Base-by-base conservation (phyloP, 208 protist species). In the Histomonas meleagridis region DNA sequence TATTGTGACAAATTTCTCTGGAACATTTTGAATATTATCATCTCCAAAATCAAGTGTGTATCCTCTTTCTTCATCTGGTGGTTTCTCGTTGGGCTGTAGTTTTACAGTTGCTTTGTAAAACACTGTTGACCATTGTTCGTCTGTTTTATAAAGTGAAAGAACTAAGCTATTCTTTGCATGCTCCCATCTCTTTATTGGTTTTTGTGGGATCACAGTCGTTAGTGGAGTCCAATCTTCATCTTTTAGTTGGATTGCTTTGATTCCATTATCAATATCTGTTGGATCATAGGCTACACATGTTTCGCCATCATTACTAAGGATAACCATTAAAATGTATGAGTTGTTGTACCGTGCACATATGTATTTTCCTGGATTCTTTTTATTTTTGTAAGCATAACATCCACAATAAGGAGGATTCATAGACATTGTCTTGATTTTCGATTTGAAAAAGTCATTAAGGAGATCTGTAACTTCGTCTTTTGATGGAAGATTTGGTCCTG, bases 41-140 rank as follows among this genome's bases (percentile, higher is more conserved):
- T 86, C 76, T 57, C 76, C 76, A 28, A 86, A 86, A 86, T 86
- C 76, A 38, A 86, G 55, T 86, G n/a, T 23, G 38, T 86, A 86
- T 51, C 76, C 76, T 32, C 76, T 32, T 12, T 14, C 43, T 55
- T 48, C 76, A 26, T 51, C 26, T 18, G 51, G 46, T 38, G 76
- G 21, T 49, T 43, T 12, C 2, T 86, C 76, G 38, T 43, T 57
- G 32, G 76, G 76, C 23, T 48, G 38, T 38, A 32, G 38, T 43
- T 48, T n/a, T 0, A 86, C 76, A 5, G 43, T 86, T 55, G 76
- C 76, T 38, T 12, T 12, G 55, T 86, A 86, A 86, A 86, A 86
- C 1, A 40, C 76, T 1, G 76, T 86, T 49, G 76, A 55, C 76
- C 76, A 86, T 38, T 14, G 7, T 14, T 23, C 40, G 7, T 86